These are phyloP conservation scores for Bipolaris bicolor DNA, from an alignment of 2,329 filamentous ascomycete species.

Conservation along the genomic window DNA sequence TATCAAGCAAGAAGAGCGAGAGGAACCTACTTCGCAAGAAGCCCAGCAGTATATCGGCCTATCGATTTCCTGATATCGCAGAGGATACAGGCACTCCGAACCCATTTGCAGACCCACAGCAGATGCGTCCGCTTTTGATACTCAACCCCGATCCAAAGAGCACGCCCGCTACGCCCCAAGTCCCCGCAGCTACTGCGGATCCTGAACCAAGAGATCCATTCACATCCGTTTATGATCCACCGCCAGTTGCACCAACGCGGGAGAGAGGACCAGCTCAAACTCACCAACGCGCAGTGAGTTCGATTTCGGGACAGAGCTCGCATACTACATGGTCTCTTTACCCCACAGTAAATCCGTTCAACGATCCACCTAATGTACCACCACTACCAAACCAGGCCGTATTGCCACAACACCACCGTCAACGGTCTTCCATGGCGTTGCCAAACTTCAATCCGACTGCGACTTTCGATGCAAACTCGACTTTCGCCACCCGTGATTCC, in stretches of 20 bases:
- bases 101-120: slow-evolving; percentile 39
- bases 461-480: slow-evolving; percentile 33
- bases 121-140: slow-evolving; percentile 27
- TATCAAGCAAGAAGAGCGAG: slow-evolving; percentile 42
- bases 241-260: slow-evolving; percentile 36
- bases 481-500: slow-evolving; percentile 34
- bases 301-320: slow-evolving; percentile 38
- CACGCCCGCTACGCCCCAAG: slow-evolving; percentile 32
- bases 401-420: slow-evolving; percentile 26
- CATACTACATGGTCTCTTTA: slow-evolving; percentile 41
- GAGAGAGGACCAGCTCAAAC: slow-evolving; percentile 21
- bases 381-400: slow-evolving; percentile 34
- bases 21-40: slow-evolving; percentile 40
- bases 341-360: slow-evolving; percentile 30
- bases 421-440: slow-evolving; percentile 32
- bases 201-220: slow-evolving; percentile 37
- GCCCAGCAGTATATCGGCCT: slow-evolving; percentile 36
- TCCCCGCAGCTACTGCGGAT: slow-evolving; percentile 32
- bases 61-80: slow-evolving; percentile 38
- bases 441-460: slow-evolving; percentile 14
- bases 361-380: slow-evolving; percentile 32
- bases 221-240: slow-evolving; percentile 37
- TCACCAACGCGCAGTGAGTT: slow-evolving; percentile 41
- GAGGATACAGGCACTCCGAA: slow-evolving; percentile 35
- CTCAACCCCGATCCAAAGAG: slow-evolving; percentile 35